Base-by-base conservation (phyloP, 2,329 filamentous ascomycete species). In the Aspergillus flavus region DNA sequence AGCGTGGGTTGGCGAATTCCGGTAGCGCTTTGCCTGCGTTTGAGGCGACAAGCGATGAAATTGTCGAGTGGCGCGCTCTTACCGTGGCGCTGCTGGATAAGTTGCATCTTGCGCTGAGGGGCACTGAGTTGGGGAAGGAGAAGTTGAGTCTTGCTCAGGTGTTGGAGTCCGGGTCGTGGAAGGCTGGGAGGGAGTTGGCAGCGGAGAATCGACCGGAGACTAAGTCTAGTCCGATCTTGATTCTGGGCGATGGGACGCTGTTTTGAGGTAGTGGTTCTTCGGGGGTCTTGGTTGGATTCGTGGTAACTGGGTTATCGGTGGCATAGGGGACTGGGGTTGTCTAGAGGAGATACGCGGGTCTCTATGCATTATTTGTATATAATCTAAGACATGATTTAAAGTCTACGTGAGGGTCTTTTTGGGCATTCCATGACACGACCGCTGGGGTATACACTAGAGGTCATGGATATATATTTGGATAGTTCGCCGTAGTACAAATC, bases 51-150 rank as follows among this genome's bases (percentile, higher is more conserved):
- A 85, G 87, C 62, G 86, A 89, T 68, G 86, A 87, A 2, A 82
- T 89, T 55, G 87, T 89, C 0, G 87, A 89, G 71, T 89, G 87
- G 87, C 80, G 87, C n/a, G 87, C 85, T 10, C 82, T 87, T 63
- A 89, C 87, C 0, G 82, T 89, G 7, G 86, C 85, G 0, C 79
- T 89, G 61, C 77, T 89, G 2, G 87, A 89, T 68, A 76, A 77
- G 64, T 76, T 89, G 45, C 82, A 82, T 60, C 68, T 65, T 2
- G 82, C 85, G 56, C 82, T 88, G 41, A 83, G 71, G 12, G 68
- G 69, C 4, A 76, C 80, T 56, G 71, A 71, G 7, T 61, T 76
- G 14, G 65, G 79, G 61, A 75, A 78, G 1, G 69, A 79, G 5
- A 64, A 73, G 36, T 59, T 86, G 58, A 81, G 71, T 46, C 76